Evolutionary conservation across 345 rosid genomes (phyloP).

Genomic region (Ceriops decandra): DNA sequence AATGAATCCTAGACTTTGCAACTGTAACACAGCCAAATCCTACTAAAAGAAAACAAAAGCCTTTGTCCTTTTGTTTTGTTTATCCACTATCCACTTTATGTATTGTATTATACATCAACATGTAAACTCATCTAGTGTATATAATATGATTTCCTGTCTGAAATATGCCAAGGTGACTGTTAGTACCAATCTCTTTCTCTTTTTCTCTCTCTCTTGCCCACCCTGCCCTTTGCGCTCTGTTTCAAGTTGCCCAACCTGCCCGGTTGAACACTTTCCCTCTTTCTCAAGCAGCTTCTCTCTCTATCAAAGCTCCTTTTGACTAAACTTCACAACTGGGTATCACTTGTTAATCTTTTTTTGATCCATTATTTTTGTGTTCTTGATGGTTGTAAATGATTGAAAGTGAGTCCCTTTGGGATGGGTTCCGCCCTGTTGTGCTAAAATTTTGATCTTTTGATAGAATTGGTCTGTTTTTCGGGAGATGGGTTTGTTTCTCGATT

Average conservation of each 20-base stretch:
- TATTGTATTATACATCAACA: background rate
- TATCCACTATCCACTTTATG: slow-evolving; percentile 10
- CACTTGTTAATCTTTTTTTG: slow-evolving; percentile 5
- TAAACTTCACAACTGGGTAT: slow-evolving; percentile 21
- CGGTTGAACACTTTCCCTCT: slow-evolving; percentile 31
- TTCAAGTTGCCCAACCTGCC: slow-evolving; percentile 64
- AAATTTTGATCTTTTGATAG: slow-evolving; percentile 13
- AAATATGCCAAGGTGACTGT: slow-evolving; percentile 43
- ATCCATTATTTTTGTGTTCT: slow-evolving; percentile 1
- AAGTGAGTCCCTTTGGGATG: slow-evolving; percentile 18
- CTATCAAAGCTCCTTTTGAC: slow-evolving; percentile 25
- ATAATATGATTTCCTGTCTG: slow-evolving; percentile 28
- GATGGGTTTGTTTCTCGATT: slow-evolving; percentile 25
- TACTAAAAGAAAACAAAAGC: background rate
- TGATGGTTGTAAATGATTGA: slow-evolving; percentile 5
- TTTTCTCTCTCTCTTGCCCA: slow-evolving; percentile 39
- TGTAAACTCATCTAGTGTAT: background rate
- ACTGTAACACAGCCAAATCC: background rate
- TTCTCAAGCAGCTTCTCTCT: slow-evolving; percentile 15
- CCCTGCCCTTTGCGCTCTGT: slow-evolving; percentile 39
- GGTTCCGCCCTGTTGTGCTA: slow-evolving; percentile 4
- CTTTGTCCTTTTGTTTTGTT: background rate
- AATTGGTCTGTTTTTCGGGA: background rate
- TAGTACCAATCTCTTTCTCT: slow-evolving; percentile 20
- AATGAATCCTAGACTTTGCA: slow-evolving; percentile 1